phyloP scores from a whole-genome alignment of 2,329 filamentous ascomycete species.

The Diatrype stigma region DNA sequence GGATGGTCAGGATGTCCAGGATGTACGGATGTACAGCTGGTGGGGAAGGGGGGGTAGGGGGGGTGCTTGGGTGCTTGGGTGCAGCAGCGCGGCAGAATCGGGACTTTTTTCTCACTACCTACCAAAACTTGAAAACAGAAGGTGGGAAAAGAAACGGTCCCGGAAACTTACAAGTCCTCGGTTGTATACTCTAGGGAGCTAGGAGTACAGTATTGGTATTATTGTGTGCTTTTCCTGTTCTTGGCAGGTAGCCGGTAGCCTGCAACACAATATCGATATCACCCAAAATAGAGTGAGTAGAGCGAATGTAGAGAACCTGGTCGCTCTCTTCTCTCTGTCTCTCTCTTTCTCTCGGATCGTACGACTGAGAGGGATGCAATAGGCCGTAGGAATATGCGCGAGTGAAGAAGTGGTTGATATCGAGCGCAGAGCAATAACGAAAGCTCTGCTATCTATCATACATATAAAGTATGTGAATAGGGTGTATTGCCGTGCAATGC shows the following conservation, averaged over 20 bases:
- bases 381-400: neutral
- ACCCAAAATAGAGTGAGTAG: slow-evolving; percentile 17
- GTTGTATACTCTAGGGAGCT: slow-evolving; percentile 7
- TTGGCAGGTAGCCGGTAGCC: slow-evolving; percentile 12
- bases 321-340: too few species aligned
- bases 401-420: neutral
- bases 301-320: neutral
- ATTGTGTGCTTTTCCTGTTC: slow-evolving; percentile 11
- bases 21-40: slow-evolving; percentile 13
- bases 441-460: neutral
- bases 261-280: slow-evolving; percentile 19
- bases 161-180: slow-evolving; percentile 15
- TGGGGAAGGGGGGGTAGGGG: neutral
- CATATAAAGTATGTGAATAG: too few species aligned
- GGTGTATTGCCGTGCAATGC: too few species aligned
- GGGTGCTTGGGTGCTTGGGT: slow-evolving; percentile 4
- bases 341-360: neutral
- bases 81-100: slow-evolving; percentile 17
- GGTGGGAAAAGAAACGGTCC: slow-evolving; percentile 8
- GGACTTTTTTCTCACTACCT: slow-evolving; percentile 10
- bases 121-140: slow-evolving; percentile 5
- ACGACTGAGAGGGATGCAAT: neutral
- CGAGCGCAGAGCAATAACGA: neutral
- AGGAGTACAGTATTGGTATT: slow-evolving; percentile 1
- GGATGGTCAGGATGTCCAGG: too few species aligned